Percentiles rank a stretch among this genome's conserved stretches.
phyloP scores from a whole-genome alignment of 129 eudicot genomes.

The Rutidosis leptorrhynchoides region DNA sequence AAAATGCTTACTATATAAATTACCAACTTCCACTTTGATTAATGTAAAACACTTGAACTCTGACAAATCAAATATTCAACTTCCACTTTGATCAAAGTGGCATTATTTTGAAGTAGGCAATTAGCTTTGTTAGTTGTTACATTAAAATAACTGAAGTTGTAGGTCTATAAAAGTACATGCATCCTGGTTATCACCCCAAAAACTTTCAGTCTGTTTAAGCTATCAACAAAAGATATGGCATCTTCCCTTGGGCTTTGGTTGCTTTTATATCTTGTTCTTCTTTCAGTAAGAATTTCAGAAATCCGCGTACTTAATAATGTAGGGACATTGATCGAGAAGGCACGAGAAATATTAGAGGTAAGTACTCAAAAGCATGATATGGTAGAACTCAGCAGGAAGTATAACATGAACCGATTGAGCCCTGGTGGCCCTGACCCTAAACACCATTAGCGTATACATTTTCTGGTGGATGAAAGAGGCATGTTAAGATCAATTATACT shows the following conservation, averaged over 20 bases:
- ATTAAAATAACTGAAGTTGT: slow-evolving; percentile 21
- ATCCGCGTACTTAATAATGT: slow-evolving; percentile 28
- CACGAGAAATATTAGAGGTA: slow-evolving; percentile 36
- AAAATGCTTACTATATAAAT: slow-evolving; percentile 18
- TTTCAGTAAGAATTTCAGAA: slow-evolving; percentile 26
- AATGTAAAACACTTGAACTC: slow-evolving; percentile 9
- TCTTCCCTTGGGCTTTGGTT: slow-evolving; percentile 32
- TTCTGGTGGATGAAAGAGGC: slow-evolving; percentile 11
- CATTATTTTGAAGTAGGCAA: slow-evolving; percentile 8
- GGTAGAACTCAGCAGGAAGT: slow-evolving; percentile 27
- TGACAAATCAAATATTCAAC: slow-evolving; percentile 19
- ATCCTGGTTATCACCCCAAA: slow-evolving; percentile 21
- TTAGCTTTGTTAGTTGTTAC: slow-evolving; percentile 15
- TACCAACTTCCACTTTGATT: slow-evolving; percentile 29
- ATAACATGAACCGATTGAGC: slow-evolving; percentile 37
- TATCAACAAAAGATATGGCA: slow-evolving; percentile 38
- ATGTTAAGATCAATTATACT: not conserved
- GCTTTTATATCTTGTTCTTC: slow-evolving; percentile 31
- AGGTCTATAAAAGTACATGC: slow-evolving; percentile 38
- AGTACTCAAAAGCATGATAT: slow-evolving; percentile 33
- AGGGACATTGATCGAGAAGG: slow-evolving; percentile 38
- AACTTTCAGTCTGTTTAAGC: not conserved
- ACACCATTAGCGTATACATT: slow-evolving; percentile 43
- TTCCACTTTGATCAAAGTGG: slow-evolving; percentile 33
- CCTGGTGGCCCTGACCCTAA: slow-evolving; percentile 66